Evolutionary conservation across 257 asterid genomes (phyloP), one percentile per base, ranked within the genome.

Genomic region (Lithospermum erythrorhizon): DNA sequence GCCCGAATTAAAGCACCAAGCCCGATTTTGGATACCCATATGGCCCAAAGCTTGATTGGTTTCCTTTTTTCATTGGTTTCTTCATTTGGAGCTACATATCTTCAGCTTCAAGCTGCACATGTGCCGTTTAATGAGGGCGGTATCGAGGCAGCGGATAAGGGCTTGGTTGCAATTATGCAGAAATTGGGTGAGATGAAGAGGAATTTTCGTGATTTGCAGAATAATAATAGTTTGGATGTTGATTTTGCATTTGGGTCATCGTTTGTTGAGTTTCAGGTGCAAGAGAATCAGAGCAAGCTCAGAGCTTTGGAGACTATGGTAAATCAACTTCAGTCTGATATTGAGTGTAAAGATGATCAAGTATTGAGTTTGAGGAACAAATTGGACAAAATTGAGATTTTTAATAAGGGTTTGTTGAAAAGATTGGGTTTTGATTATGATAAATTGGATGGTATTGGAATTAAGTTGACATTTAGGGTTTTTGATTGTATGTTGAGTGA

Each of bases 211-310:
- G 78, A 78, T 59, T 76, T 80, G 61, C 65, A 66, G 78, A 72
- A 32, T 6, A 68, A 68, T 58, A 59, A 78, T 16, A 53, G 63
- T 57, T 62, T 75, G 21, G 78, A 72, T 30, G 72, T 65, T 51
- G 91, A 86, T 55, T 69, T 83, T 61, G 85, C 93, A 17, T 79
- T 77, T 6, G 84, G 73, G 64, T 80, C 96, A 2, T 41, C 49
- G 17, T 82, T 77, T 66, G 64, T 74, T 76, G 96, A 93, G 60
- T 84, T 83, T 70, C 97, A 81, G 60, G 99, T 89, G 69, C 99
- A 86, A 79, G 97, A 93, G 95, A 85, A 89, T 81, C 99, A 89
- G 94, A 89, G 95, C 85, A 93, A 89, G 87, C 95, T 93, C 61
- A 83, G 99, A 78, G 80, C 80, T 65, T 63, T 93, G 81, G 96